phyloP scores from a whole-genome alignment of 805 yeast genomes.

The Yamadazyma insecticola region DNA sequence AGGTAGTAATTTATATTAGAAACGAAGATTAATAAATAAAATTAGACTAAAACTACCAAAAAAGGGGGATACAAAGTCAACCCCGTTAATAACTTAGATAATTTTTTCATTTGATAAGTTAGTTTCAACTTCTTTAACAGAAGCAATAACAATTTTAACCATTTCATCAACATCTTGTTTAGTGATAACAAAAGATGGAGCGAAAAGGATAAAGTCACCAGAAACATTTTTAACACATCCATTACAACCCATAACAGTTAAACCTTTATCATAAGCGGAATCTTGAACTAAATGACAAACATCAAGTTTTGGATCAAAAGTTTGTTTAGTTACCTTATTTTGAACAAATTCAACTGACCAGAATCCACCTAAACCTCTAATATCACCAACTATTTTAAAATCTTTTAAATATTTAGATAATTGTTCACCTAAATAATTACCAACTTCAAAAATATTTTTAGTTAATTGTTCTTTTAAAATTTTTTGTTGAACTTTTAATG shows the following conservation, averaged over 20 bases:
- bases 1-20: no score
- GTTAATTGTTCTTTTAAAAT: slow-evolving; percentile 31
- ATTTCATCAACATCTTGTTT: slow-evolving; percentile 33
- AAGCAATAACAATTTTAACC: slow-evolving; percentile 30
- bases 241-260: slow-evolving; percentile 42
- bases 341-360: slow-evolving; percentile 56
- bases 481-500: slow-evolving; percentile 22
- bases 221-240: slow-evolving; percentile 25
- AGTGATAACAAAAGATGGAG: slow-evolving; percentile 41
- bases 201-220: slow-evolving; percentile 45
- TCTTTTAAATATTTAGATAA: slow-evolving; percentile 14
- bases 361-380: slow-evolving; percentile 61
- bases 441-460: slow-evolving; percentile 37
- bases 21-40: no score
- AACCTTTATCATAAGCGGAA: slow-evolving; percentile 39
- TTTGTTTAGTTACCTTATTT: slow-evolving; percentile 47
- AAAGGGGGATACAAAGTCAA: no score
- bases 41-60: no score
- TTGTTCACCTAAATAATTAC: slow-evolving; percentile 38
- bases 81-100: slow-evolving; percentile 4
- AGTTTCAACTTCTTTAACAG: slow-evolving; percentile 35
- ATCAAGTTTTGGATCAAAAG: slow-evolving; percentile 33
- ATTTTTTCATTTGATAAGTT: no score
- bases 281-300: slow-evolving; percentile 34
- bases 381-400: slow-evolving; percentile 43